Base-by-base conservation (phyloP, 352 stramenopile genomes). In the Halophytophthora batemanensis region DNA sequence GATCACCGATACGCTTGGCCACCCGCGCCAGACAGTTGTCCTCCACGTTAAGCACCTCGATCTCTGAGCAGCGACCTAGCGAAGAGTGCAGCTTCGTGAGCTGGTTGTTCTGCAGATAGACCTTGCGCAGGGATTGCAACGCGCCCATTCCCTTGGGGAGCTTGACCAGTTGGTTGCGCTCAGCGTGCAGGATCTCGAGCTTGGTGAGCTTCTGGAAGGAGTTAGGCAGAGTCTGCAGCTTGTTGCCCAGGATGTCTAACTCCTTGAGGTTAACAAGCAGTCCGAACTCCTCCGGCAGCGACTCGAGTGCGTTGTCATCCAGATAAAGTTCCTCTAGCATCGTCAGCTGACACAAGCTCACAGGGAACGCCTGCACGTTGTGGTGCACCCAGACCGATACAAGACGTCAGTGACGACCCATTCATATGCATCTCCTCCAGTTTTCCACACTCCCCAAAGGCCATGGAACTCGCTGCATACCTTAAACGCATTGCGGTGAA, bases 31-130 rank as follows among this genome's bases (percentile, higher is more conserved):
- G 66, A n/a, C 48, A 54, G 40, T 96, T 95, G 54, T 95, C 69
- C 51, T 95, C 86, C 2, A 85, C 66, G 48, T 95, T 96, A 50
- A 95, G 71, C 13, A 95, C 59, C 23, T 96, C 86, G 6, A 95
- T 63, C 56, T 86, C 77, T 29, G 45, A 43, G 49, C 83, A 95
- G 8, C 84, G 74, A 7, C 86, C 86, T 5, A 96, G 66, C 3
- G 78, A 90, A 2, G 82, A 52, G 46, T 93, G 83, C 12, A 96
- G 63, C 45, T 96, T 96, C 11, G 56, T 74, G 17, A 96, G 52
- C 18, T 62, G 58, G 53, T 95, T 96, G 66, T 92, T 76, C 40
- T 94, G 85, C 42, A 95, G 50, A 48, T 94, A 96, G 3, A 90
- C 73, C 50, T 93, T 90, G 11, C 77, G 74, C 18, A 95, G 72